Conservation (phyloP, 2,329 filamentous ascomycete genomes). For the Ophiostoma sp. region DNA sequence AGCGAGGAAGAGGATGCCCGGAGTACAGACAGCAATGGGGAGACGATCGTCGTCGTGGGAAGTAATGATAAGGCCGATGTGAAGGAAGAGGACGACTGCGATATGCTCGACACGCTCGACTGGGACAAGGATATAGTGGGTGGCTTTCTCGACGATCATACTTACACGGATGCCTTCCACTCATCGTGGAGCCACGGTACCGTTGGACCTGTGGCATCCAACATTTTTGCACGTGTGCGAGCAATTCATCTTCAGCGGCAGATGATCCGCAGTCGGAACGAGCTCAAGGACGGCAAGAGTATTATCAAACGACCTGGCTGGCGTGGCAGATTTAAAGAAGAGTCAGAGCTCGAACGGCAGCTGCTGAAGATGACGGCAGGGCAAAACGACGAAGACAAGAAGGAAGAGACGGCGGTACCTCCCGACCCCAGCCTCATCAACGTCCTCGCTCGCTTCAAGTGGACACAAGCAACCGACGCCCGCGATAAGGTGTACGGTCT, state of each 20-base stretch:
- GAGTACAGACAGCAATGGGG: neutral
- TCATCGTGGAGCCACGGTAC: slow-evolving; percentile 18
- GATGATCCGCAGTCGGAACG: neutral
- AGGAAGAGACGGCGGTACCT: neutral
- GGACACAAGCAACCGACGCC: slow-evolving; percentile 22
- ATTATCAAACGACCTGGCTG: neutral
- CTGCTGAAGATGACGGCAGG: neutral
- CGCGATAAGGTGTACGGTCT: slow-evolving; percentile 29
- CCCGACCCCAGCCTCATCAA: slow-evolving; percentile 23
- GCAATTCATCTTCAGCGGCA: slow-evolving; percentile 17
- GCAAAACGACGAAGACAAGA: neutral
- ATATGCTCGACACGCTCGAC: slow-evolving; percentile 15
- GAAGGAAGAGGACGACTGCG: neutral
- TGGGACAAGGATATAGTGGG: slow-evolving; percentile 23
- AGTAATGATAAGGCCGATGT: neutral
- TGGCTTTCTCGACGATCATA: slow-evolving; percentile 14
- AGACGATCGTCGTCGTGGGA: neutral
- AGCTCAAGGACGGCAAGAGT: no score
- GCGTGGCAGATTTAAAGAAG: neutral
- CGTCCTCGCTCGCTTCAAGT: slow-evolving; percentile 24
- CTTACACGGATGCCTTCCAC: slow-evolving; percentile 20
- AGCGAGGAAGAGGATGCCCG: neutral
- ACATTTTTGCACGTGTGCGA: slow-evolving; percentile 10
- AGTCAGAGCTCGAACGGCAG: neutral
- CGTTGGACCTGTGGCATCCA: neutral